A percentile compares a stretch with the other conserved stretches of the same genome.
Evolutionary conservation across 208 protist genomes (phyloP).

Genomic region (Novymonas esmeraldas): DNA sequence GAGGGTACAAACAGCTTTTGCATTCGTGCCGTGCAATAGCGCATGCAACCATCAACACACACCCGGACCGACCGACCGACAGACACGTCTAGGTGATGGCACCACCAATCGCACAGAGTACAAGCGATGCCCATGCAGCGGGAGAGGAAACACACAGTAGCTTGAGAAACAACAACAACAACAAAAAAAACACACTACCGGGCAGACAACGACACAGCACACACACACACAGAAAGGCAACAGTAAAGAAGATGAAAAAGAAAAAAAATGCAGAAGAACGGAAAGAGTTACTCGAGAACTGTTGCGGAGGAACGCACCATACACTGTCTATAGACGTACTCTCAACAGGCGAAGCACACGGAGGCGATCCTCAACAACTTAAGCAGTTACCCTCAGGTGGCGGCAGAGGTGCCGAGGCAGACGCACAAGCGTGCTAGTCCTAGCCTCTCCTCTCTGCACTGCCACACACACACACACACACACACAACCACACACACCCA

Average conservation of each 20-base stretch:
- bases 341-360: background rate
- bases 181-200: background rate
- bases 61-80: background rate
- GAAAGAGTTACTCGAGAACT: conserved; percentile 7
- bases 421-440: background rate
- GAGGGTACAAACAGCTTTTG: conserved; percentile 4
- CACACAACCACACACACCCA: background rate
- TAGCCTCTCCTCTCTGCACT: background rate
- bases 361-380: background rate
- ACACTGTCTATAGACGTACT: background rate
- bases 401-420: background rate
- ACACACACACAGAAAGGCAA: background rate
- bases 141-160: too few relatives aligned
- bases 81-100: background rate
- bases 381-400: background rate
- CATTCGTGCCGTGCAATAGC: background rate
- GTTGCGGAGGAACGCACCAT: background rate
- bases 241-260: background rate
- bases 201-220: background rate
- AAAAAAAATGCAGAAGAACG: background rate
- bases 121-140: too few relatives aligned
- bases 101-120: too few relatives aligned
- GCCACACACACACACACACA: background rate
- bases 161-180: background rate
- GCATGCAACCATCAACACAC: background rate